A percentile compares a stretch with the other conserved stretches of the same genome.
These are phyloP conservation scores for Aureobasidium leucospermi DNA, from an alignment of 2,329 filamentous ascomycete genomes.

Conservation along the genomic window DNA sequence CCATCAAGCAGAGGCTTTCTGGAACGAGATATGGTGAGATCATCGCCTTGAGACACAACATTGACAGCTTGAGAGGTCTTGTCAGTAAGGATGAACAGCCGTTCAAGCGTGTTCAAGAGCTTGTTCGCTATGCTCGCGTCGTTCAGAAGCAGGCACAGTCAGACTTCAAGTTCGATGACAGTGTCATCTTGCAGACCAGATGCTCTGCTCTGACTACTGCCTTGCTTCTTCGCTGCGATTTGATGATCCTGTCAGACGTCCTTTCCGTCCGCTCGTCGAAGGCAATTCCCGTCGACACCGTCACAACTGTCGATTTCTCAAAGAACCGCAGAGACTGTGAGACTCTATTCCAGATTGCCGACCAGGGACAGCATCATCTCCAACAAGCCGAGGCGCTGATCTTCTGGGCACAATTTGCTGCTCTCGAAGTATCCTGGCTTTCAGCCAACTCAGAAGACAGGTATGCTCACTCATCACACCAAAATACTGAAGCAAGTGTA, in stretches of 20 bases:
- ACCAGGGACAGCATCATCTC: constrained; percentile 27
- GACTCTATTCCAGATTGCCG: constrained; percentile 34
- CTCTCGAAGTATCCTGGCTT: constrained; percentile 30
- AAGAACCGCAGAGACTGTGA: constrained; percentile 34
- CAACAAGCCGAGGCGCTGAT: constrained; percentile 47
- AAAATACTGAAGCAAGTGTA: background rate
- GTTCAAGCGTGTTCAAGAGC: constrained; percentile 40
- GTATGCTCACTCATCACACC: background rate
- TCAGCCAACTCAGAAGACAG: background rate
- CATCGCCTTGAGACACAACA: background rate
- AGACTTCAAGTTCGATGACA: constrained; percentile 25
- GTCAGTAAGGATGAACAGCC: constrained; percentile 44
- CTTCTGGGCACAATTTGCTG: constrained; percentile 43
- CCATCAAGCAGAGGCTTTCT: background rate
- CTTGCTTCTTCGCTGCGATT: constrained; percentile 44
- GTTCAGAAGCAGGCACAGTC: constrained; percentile 21
- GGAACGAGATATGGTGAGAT: background rate
- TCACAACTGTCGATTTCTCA: constrained; percentile 26
- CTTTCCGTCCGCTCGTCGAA: constrained; percentile 19
- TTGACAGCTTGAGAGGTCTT: constrained; percentile 23
- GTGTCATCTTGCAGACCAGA: constrained; percentile 24
- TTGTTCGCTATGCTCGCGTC: constrained; percentile 36
- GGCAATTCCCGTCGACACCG: background rate
- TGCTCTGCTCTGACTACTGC: constrained; percentile 35
- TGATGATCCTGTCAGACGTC: constrained; percentile 41